These are phyloP conservation scores for Acanthamoeba sp. DNA, from an alignment of 208 protist species.

Conservation along the genomic window DNA sequence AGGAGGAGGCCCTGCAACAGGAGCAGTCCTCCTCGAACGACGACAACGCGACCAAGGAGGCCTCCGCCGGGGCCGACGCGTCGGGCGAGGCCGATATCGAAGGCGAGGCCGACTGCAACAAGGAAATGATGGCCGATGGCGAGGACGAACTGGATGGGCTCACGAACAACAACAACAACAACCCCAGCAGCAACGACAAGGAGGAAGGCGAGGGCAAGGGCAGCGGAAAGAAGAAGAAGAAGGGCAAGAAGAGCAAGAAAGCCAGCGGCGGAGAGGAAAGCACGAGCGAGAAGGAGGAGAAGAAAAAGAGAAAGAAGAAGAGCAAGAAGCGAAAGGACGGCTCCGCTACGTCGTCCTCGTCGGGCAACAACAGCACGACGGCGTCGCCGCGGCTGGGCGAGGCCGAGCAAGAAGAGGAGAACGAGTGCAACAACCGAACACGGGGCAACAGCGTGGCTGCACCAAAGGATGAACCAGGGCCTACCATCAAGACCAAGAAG, in stretches of 20 bases:
- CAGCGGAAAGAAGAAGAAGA: neutral
- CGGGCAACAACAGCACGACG: neutral
- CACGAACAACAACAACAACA: neutral
- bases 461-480: neutral
- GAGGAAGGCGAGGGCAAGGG: neutral
- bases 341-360: neutral
- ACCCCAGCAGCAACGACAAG: neutral
- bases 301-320: conserved; percentile 1
- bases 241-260: neutral
- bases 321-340: neutral
- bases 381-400: neutral
- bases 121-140: neutral
- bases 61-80: no score
- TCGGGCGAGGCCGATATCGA: neutral
- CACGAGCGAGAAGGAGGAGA: neutral
- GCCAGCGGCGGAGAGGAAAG: neutral
- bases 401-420: neutral
- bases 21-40: neutral
- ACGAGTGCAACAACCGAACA: neutral
- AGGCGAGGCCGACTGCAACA: neutral
- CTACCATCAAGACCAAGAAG: neutral
- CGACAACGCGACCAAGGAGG: neutral
- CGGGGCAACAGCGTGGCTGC: neutral
- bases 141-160: neutral
- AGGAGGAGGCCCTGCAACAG: neutral